These are phyloP conservation scores for Solanum pennellii DNA, from an alignment of 257 asterid genomes.

Conservation along the genomic window DNA sequence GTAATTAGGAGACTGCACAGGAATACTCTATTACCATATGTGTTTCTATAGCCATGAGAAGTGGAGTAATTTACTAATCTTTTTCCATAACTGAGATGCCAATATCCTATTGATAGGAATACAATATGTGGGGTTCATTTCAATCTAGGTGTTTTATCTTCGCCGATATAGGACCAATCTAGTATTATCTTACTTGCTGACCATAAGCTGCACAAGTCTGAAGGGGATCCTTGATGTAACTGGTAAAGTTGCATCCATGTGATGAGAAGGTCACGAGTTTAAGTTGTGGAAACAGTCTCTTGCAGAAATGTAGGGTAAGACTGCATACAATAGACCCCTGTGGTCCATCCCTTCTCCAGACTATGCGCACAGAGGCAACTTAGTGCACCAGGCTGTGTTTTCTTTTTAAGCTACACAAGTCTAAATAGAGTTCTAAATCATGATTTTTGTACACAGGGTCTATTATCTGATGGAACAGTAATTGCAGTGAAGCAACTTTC, in stretches of 20 bases:
- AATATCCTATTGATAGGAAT: not conserved
- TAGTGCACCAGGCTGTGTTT: too few species aligned
- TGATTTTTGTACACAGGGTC: conserved; percentile 32
- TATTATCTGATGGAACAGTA: conserved; percentile 66
- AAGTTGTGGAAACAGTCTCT: too few species aligned
- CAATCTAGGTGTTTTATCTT: not conserved
- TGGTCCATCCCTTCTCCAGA: too few species aligned
- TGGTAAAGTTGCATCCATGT: too few species aligned
- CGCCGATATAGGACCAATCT: not conserved
- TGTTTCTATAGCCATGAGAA: not conserved
- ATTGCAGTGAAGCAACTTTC: conserved; percentile 94
- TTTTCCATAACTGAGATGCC: not conserved
- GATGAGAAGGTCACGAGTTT: too few species aligned
- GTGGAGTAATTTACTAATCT: not conserved
- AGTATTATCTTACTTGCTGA: not conserved
- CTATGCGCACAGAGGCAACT: too few species aligned
- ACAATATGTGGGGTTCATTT: not conserved
- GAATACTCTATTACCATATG: not conserved
- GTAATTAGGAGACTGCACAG: not conserved
- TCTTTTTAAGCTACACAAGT: not conserved
- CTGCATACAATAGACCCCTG: too few species aligned
- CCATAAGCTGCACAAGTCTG: not conserved
- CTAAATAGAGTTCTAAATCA: not conserved
- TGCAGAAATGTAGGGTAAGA: too few species aligned
- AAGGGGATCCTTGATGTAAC: too few species aligned